phyloP scores from a whole-genome alignment of 2,329 filamentous ascomycete genomes.

The Apiospora rasikravindrae region DNA sequence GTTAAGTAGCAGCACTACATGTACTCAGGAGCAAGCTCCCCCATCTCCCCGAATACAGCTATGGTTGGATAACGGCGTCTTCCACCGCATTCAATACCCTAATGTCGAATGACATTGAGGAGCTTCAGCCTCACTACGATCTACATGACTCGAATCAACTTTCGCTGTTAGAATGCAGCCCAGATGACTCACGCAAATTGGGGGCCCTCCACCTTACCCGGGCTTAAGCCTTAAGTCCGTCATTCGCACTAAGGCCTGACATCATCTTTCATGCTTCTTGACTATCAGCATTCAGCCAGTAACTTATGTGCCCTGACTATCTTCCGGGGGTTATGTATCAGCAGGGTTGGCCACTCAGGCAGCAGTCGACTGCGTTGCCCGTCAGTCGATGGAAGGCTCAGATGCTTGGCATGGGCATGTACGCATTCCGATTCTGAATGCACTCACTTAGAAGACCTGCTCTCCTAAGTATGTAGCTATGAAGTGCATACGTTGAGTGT shows the following conservation, averaged over 20 bases:
- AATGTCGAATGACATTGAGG: neutral
- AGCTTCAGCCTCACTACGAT: neutral
- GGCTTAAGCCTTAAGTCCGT: slow-evolving; percentile 12
- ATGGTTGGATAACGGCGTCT: neutral
- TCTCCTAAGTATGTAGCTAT: neutral
- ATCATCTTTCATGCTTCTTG: neutral
- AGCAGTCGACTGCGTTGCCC: neutral
- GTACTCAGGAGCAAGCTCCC: neutral
- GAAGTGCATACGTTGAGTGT: neutral
- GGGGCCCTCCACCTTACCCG: neutral
- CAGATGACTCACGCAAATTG: slow-evolving; percentile 6
- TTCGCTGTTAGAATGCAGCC: neutral
- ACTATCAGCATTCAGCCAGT: neutral
- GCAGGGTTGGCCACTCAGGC: neutral
- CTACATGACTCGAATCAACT: neutral
- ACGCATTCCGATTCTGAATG: neutral
- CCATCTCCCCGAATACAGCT: neutral
- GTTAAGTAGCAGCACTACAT: neutral
- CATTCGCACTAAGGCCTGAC: neutral
- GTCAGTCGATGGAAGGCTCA: neutral
- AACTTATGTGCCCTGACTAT: neutral
- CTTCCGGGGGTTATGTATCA: neutral
- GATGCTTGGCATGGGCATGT: neutral
- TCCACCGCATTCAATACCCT: neutral
- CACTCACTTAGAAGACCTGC: neutral